Conservation (phyloP, 176 grass and related monocot species). For the Aegilops longissima region DNA sequence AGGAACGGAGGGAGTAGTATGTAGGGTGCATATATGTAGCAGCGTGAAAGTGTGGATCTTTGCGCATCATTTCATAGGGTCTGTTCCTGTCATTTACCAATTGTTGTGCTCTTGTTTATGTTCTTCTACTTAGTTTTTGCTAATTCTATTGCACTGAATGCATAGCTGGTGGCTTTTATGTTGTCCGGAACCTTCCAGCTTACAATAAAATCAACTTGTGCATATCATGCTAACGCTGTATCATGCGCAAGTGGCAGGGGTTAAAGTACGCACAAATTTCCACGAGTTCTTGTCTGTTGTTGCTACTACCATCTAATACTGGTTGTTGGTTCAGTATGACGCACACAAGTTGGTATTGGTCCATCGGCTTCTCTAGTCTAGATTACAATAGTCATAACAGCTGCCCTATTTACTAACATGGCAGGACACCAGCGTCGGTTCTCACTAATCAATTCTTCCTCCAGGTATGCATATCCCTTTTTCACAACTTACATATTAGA, state of each 20-base stretch:
- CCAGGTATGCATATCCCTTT: not conserved
- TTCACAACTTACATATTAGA: not conserved
- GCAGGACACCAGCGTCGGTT: not conserved
- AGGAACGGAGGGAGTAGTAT: no score
- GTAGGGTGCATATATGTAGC: not conserved
- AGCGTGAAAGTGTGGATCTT: not conserved
- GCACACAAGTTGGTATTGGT: slow-evolving; percentile 10
- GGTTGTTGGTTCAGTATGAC: slow-evolving; percentile 21
- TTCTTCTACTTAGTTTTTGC: slow-evolving; percentile 9
- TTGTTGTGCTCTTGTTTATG: slow-evolving; percentile 1
- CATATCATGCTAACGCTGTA: slow-evolving; percentile 5
- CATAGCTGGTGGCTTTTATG: slow-evolving; percentile 18
- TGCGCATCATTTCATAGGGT: not conserved
- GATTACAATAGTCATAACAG: not conserved
- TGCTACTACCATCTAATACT: slow-evolving; percentile 2
- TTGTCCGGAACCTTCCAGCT: not conserved
- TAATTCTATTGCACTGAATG: not conserved
- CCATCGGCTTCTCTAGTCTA: not conserved
- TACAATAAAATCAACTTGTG: slow-evolving; percentile 4
- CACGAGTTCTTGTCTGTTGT: slow-evolving; percentile 13
- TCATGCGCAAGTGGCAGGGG: not conserved
- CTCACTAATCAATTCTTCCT: slow-evolving; percentile 11
- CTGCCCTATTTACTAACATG: slow-evolving; percentile 3
- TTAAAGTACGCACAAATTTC: slow-evolving; percentile 13
- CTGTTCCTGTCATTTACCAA: not conserved